Conservation (phyloP, 805 yeast species). For the Starmerella bombicola region DNA sequence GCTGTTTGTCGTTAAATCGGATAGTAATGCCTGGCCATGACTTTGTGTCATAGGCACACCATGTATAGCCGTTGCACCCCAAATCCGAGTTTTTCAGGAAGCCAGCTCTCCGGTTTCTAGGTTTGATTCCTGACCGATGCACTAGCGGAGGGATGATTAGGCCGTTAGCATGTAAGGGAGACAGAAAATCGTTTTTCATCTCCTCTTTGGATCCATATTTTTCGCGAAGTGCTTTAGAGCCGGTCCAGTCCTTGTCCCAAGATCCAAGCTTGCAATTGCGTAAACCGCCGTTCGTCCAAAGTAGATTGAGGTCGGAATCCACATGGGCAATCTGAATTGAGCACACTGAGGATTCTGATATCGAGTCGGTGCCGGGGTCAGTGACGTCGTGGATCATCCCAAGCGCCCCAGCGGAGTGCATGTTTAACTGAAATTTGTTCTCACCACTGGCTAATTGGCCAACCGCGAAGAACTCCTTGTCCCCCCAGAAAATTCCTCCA, state of each 20-base stretch:
- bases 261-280: conserved; percentile 3
- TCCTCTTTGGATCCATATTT: background rate
- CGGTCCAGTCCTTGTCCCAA: conserved; percentile 1
- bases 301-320: background rate
- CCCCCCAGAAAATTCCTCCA: conserved; percentile 3
- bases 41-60: conserved; percentile 5
- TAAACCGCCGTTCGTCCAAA: conserved; percentile 13
- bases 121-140: background rate
- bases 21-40: background rate
- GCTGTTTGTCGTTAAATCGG: background rate
- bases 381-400: background rate
- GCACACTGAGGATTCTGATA: background rate
- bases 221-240: background rate
- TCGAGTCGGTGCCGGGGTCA: background rate
- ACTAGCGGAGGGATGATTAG: conserved; percentile 4
- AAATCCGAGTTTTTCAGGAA: background rate
- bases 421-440: background rate
- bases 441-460: conserved; percentile 9
- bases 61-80: conserved; percentile 9
- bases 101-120: background rate
- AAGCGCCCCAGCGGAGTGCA: conserved; percentile 2
- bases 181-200: background rate
- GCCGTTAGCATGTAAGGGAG: background rate
- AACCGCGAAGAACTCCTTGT: conserved; percentile 13
- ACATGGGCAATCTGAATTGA: conserved; percentile 8